Percentiles rank a stretch among this genome's conserved stretches.
Evolutionary conservation across 1,284 basidiomycete genomes (phyloP).

Genomic region (Apiotrichum brassicae): DNA sequence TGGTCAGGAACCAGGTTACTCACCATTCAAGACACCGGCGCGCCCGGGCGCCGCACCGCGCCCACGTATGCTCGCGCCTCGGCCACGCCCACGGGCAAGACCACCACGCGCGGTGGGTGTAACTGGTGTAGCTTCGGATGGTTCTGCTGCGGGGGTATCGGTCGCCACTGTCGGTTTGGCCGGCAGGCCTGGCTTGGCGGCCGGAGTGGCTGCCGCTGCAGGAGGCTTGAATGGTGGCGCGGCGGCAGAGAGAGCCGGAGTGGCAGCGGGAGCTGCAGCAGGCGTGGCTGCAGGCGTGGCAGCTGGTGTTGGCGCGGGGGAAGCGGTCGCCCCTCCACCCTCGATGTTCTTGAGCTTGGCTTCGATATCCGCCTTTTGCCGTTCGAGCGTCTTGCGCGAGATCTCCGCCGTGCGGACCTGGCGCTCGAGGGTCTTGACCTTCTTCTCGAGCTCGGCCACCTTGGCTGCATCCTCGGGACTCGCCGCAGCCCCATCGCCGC

Average conservation of each 20-base stretch:
- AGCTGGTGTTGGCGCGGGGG: not conserved
- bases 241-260: not conserved
- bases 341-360: constrained; percentile 29
- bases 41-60: constrained; percentile 8
- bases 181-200: not conserved
- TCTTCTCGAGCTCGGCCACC: constrained; percentile 26
- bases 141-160: not conserved
- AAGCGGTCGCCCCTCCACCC: constrained; percentile 2
- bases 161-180: not conserved
- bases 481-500: not conserved
- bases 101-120: not conserved
- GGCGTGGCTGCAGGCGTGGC: constrained; percentile 8
- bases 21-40: constrained; percentile 4
- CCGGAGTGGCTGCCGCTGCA: not conserved
- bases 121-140: not conserved
- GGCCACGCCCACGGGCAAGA: constrained; percentile 2
- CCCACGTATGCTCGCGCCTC: constrained; percentile 6
- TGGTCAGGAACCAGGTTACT: constrained; percentile 17
- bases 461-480: constrained; percentile 22
- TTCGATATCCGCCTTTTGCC: constrained; percentile 21
- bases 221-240: not conserved
- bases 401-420: constrained; percentile 39
- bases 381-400: constrained; percentile 37
- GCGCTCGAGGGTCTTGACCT: constrained; percentile 36
- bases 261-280: constrained; percentile 4